Evolutionary conservation across 2,329 filamentous ascomycete genomes (phyloP).

Genomic region (Xylariaceae sp.): DNA sequence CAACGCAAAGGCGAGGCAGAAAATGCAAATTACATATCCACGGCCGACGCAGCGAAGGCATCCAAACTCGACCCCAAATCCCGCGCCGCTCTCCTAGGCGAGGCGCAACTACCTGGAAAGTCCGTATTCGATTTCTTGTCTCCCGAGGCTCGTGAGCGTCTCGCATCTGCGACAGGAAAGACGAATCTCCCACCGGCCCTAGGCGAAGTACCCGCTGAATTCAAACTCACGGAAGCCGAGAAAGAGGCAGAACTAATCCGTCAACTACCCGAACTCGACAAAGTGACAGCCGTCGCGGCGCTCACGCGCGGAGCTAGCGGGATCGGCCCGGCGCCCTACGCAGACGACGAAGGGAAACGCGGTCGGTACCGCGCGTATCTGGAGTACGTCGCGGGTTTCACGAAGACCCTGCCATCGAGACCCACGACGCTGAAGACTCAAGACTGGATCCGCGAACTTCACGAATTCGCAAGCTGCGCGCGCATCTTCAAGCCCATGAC

Average conservation of each 20-base stretch:
- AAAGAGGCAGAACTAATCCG: conserved; percentile 53
- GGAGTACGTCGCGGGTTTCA: conserved; percentile 65
- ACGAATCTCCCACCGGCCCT: conserved; percentile 69
- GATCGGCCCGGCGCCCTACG: conserved; percentile 69
- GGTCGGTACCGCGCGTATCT: conserved; percentile 77
- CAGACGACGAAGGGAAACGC: conserved; percentile 73
- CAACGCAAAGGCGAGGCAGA: conserved; percentile 31
- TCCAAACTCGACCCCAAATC: conserved; percentile 70
- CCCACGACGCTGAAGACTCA: conserved; percentile 48
- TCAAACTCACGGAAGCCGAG: conserved; percentile 58
- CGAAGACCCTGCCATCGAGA: conserved; percentile 34
- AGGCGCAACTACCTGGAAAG: conserved; percentile 77
- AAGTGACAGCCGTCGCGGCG: conserved; percentile 61
- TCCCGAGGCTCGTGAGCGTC: conserved; percentile 66
- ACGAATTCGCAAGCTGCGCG: conserved; percentile 63
- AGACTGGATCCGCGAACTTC: conserved; percentile 75
- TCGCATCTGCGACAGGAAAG: conserved; percentile 71
- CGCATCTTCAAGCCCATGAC: conserved; percentile 85
- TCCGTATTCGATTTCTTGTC: conserved; percentile 94
- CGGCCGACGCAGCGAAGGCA: conserved; percentile 66
- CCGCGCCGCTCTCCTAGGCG: conserved; percentile 75
- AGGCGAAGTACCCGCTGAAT: conserved; percentile 66
- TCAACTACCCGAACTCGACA: conserved; percentile 60
- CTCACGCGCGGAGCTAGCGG: conserved; percentile 52
- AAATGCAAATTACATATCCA: conserved; percentile 19